Evolutionary conservation across 805 yeast species (phyloP).

Genomic region (Suhomyces kilbournensis): DNA sequence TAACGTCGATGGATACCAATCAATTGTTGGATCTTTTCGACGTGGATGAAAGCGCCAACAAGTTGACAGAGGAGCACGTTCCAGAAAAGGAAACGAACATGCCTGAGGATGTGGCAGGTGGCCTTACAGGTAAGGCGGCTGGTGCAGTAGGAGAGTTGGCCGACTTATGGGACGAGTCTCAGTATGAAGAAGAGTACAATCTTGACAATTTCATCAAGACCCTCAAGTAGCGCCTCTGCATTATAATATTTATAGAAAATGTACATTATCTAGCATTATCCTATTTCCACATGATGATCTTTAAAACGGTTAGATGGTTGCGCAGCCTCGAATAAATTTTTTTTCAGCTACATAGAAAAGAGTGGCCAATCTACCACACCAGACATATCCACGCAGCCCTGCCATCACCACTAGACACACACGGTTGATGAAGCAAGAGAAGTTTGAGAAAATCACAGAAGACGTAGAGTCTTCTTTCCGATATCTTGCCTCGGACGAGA

Average conservation of each 20-base stretch:
- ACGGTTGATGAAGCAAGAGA: background rate
- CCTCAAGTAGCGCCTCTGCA: constrained; percentile 39
- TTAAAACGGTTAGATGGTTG: background rate
- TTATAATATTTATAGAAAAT: background rate
- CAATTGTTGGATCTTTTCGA: constrained; percentile 88
- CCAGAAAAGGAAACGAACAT: constrained; percentile 35
- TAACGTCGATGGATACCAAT: constrained; percentile 94
- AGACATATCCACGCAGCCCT: background rate
- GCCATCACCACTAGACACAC: background rate
- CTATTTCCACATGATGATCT: background rate
- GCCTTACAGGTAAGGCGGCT: constrained; percentile 69
- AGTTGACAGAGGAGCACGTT: constrained; percentile 29
- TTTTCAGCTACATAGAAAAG: background rate
- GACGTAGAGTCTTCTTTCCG: constrained; percentile 62
- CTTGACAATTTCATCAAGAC: constrained; percentile 89
- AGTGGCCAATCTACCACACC: background rate
- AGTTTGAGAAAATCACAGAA: constrained; percentile 21
- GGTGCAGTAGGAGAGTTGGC: constrained; percentile 86
- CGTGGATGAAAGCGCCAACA: constrained; percentile 53
- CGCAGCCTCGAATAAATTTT: background rate
- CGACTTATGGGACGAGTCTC: constrained; percentile 94
- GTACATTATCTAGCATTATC: background rate
- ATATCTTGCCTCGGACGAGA: constrained; percentile 70
- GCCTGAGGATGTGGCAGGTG: constrained; percentile 68
- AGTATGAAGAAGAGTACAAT: constrained; percentile 95